Base-by-base conservation (phyloP, 768 basidiomycete genomes). In the Hygrophoropsis aurantiaca region DNA sequence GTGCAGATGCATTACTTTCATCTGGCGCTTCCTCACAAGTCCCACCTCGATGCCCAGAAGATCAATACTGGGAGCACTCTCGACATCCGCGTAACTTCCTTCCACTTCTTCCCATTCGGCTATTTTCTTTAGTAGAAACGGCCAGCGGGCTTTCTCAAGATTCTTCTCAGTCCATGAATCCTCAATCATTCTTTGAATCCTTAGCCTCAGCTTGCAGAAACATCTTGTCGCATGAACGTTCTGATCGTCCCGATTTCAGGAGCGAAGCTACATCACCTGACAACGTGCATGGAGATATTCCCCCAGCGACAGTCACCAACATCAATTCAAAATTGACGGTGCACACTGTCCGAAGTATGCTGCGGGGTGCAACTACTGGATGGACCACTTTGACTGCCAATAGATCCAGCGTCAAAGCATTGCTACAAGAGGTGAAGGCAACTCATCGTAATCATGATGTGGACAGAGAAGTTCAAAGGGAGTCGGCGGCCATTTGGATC, bases 341-440 rank as follows among this genome's bases (percentile, higher is more conserved):
- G 8, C 91, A 94, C 61, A 94, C 92, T 0, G 78, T 88, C 8
- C 74, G 80, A 46, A 88, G 85, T 44, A 71, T 93, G 70, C 67
- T 83, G 16, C 79, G 78, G 58, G 92, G 91, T 13, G 80, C 85
- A 0, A 67, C 67, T 32, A 67, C 77, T 21, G 82, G 84, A 0
- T 85, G 87, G 87, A 94, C 92, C 51, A 90, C 88, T n/a, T 69
- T 94, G 40, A 94, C 91, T 4, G 90, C 90, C 8, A 94, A 95
- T 55, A 74, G 80, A 53, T 76, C 84, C 24, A 90, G 90, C 54
- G 80, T 93, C 20, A 82, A 77, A 58, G 82, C 82, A 19, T 71
- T 94, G n/a, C 50, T 92, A 49, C 73, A 81, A 50, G 86, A 86
- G 62, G 76, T 91, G 64, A 78, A 72, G 62, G 60, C 15, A 50